Evolutionary conservation across 1,139 yeast genomes (phyloP).

Genomic region (Candida sojae): DNA sequence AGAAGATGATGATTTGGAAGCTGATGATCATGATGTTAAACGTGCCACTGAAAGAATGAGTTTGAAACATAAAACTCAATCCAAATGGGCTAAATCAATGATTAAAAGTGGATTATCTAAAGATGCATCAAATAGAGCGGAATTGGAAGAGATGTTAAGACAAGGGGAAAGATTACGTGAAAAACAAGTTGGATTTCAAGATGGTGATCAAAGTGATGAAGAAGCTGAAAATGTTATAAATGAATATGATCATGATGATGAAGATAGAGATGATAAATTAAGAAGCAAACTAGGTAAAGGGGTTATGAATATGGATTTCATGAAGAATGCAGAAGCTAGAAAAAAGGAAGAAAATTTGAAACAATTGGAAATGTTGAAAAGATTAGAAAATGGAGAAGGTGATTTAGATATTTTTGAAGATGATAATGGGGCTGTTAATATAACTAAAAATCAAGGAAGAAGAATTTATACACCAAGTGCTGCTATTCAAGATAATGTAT

Average conservation of each 20-base stretch:
- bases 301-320: conserved; percentile 89
- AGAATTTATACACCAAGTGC: conserved; percentile 69
- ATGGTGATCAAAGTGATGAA: conserved; percentile 54
- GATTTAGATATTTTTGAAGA: conserved; percentile 37
- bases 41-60: conserved; percentile 94
- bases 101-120: conserved; percentile 87
- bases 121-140: conserved; percentile 80
- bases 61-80: conserved; percentile 82
- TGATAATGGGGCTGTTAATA: conserved; percentile 41
- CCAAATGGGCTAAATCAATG: conserved; percentile 91
- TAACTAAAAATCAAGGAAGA: conserved; percentile 73
- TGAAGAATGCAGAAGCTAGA: conserved; percentile 82
- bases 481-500: conserved; percentile 47
- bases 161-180: conserved; percentile 78
- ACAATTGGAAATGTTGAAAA: conserved; percentile 52
- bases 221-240: conserved; percentile 55
- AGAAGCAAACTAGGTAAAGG: conserved; percentile 72
- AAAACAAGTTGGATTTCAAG: conserved; percentile 71
- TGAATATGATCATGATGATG: conserved; percentile 45
- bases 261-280: conserved; percentile 29
- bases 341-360: conserved; percentile 56
- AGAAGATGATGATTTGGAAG: conserved; percentile 33
- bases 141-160: conserved; percentile 90
- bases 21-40: conserved; percentile 66
- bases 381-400: conserved; percentile 45